Evolutionary conservation across 2,329 filamentous ascomycete genomes (phyloP), one percentile per base, ranked within the genome.

Genomic region (Penicillium paneum): DNA sequence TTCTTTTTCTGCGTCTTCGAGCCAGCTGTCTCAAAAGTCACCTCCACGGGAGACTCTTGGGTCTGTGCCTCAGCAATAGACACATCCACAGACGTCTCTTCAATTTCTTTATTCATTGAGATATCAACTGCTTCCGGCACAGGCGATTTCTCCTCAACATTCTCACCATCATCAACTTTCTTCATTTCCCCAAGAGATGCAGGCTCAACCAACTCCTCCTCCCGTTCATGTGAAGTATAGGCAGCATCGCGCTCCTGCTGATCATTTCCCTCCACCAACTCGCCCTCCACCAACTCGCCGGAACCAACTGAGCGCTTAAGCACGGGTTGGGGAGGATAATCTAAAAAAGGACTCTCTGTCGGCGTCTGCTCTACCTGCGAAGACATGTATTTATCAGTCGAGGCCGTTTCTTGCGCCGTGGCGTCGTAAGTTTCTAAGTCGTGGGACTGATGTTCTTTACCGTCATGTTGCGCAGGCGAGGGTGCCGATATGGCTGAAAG

Each of bases 371-470:
- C 70, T 73, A 75, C 71, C 74, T 76, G 73, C 71, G 69, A 68
- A 72, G 68, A 71, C 66, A 74, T 65, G 65, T 69, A 70, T 60
- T 73, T 64, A 76, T 76, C 73, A 76, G 74, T 75, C 73, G 71
- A 75, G 72, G 67, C 66, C 63, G 71, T 61, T 65, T 68, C 64
- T 64, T 73, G 69, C 66, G 68, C 68, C 64, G 61, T 67, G 54
- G 62, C 65, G 66, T 66, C 67, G 64, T 67, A 66, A 57, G 67
- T 66, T 62, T 68, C 67, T 57, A 62, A 69, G 68, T 70, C 73
- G 68, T 71, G 74, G 69, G 68, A 71, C 71, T 74, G 73, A 70
- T 72, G 68, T 62, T 76, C 72, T 73, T 76, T 75, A 76, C 73
- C 73, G 66, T 76, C 72, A 67, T 71, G 66, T 67, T 75, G 70